A percentile compares a stretch with the other conserved stretches of the same genome.
Evolutionary conservation across 2,329 filamentous ascomycete species (phyloP).

Genomic region (Cercospora zeina): DNA sequence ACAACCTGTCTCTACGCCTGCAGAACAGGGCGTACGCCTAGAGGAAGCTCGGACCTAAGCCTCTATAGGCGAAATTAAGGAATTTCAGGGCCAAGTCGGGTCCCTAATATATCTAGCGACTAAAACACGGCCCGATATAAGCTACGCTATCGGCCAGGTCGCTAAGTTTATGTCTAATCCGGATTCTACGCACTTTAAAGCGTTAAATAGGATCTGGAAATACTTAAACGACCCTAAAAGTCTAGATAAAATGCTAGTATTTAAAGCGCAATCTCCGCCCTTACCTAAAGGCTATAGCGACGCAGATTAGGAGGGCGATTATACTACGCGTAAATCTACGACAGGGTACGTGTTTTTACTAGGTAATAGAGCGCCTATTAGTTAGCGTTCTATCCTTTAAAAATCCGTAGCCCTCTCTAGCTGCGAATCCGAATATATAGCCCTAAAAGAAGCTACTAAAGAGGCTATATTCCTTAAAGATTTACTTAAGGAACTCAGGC

Average conservation of each 20-base stretch:
- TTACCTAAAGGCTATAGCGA: too few relatives aligned
- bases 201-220: conserved; percentile 18
- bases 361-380: too few relatives aligned
- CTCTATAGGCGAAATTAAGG: conserved; percentile 8
- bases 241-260: neutral
- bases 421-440: conserved; percentile 18
- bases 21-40: conserved; percentile 13
- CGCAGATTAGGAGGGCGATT: too few relatives aligned
- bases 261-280: neutral
- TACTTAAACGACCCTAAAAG: conserved; percentile 14
- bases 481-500: conserved; percentile 13
- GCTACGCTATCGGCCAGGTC: conserved; percentile 2
- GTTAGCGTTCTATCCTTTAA: too few relatives aligned
- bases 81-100: conserved; percentile 11
- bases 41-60: conserved; percentile 13
- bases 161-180: conserved; percentile 10
- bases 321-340: too few relatives aligned
- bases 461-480: conserved; percentile 19
- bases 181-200: conserved; percentile 14
- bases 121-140: neutral
- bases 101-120: conserved; percentile 12
- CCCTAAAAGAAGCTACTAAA: conserved; percentile 17
- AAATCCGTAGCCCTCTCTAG: conserved; percentile 5
- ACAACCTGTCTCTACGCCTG: conserved; percentile 15
- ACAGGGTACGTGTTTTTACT: too few relatives aligned